Percentiles rank a stretch among this genome's conserved stretches.
These are phyloP conservation scores for Podaxis sp. DNA, from an alignment of 768 basidiomycete species.

Conservation along the genomic window DNA sequence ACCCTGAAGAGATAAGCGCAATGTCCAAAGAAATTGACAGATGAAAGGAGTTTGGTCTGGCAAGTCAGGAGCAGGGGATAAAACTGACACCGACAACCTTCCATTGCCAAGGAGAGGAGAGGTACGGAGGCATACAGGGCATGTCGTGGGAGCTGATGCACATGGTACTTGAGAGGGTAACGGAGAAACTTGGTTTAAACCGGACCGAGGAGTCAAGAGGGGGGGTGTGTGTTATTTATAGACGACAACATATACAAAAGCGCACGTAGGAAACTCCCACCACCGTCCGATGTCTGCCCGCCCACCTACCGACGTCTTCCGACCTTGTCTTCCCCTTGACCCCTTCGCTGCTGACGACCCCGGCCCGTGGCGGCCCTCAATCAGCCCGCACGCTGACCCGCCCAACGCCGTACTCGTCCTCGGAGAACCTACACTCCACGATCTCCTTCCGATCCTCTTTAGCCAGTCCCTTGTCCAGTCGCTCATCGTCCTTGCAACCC, in stretches of 20 bases:
- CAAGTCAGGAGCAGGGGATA: not conserved
- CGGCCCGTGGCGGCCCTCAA: conserved; percentile 21
- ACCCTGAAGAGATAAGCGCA: not conserved
- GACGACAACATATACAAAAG: not conserved
- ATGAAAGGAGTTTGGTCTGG: not conserved
- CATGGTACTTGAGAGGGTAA: not conserved
- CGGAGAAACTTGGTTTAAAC: not conserved
- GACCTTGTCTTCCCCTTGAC: conserved; percentile 32
- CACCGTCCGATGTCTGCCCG: not conserved
- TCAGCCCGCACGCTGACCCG: conserved; percentile 13
- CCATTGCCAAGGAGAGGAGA: not conserved
- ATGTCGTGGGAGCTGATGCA: not conserved
- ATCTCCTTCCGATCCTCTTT: conserved; percentile 32
- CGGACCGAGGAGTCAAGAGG: not conserved
- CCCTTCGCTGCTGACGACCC: conserved; percentile 25
- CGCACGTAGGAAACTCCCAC: not conserved
- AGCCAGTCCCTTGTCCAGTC: conserved; percentile 27
- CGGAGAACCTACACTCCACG: conserved; percentile 30
- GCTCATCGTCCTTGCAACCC: conserved; percentile 38
- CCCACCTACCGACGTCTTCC: conserved; percentile 24
- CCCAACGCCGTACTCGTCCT: conserved; percentile 34
- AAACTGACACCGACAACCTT: not conserved
- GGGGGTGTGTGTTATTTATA: not conserved
- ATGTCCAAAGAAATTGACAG: not conserved
- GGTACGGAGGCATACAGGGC: not conserved